Evolutionary conservation across 176 grass and related monocot species (phyloP), one percentile per base, ranked within the genome.

Genomic region (Aegilops tauschii): DNA sequence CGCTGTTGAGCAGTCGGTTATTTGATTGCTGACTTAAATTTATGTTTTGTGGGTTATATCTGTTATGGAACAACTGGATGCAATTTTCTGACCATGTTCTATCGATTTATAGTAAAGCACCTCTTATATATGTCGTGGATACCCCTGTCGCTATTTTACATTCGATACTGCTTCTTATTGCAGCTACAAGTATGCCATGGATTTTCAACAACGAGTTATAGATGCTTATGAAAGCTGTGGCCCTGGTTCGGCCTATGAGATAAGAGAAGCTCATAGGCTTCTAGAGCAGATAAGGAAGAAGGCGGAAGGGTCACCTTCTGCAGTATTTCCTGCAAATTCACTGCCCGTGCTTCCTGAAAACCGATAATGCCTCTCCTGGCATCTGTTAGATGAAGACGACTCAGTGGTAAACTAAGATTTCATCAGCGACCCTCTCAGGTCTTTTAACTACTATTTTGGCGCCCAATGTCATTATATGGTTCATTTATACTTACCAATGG

Each of bases 281-380:
- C 61, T 65, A 30, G 40, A 83, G 78, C 91, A 95, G 86, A 27
- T 91, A 35, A 93, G 32, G 89, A 87, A 67, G 80, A 93, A 93
- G 84, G 81, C 84, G 0, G 68, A 80, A 85, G 93, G 91, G n/a
- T 75, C 25, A 61, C 66, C 21, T 77, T 16, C 74, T 87, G 91
- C 89, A 66, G 89, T 87, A 72, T 93, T 93, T 83, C 91, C 94
- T 71, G 94, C 91, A 82, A 73, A 95, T 64, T 5, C 89, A 25
- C 23, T 95, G 61, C 94, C 94, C 0, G 5, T 81, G 39, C 79
- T 86, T 35, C 83, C 75, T 1, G 27, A 86, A 59, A 20, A 31
- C 30, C 42, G 28, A 69, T 36, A 89, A 49, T 92, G n/a, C 27
- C 70, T 47, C 30, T 80, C 49, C 12, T 5, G 67, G 79, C 31